Evolutionary conservation across 2,329 filamentous ascomycete genomes (phyloP), one percentile per base, ranked within the genome.

Genomic region (Aspergillus sclerotialis): DNA sequence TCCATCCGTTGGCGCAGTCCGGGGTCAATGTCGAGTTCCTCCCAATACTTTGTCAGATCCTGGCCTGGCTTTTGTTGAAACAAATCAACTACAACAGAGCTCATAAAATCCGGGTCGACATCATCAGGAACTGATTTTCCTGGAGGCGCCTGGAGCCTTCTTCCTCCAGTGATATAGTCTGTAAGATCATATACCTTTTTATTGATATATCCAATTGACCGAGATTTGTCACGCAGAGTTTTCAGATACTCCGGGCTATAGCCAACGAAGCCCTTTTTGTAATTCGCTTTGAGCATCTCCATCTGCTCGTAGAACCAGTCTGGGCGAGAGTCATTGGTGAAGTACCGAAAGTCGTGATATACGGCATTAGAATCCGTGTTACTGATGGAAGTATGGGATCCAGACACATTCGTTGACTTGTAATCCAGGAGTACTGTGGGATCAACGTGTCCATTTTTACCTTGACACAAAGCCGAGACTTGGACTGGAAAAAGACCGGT

Each of bases 291-390:
- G 34, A 98, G 67, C 58, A 80, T 78, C 19, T 80, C 72, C 75
- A 95, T 87, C 58, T 89, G 80, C 64, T 98, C 86, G 37, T 74
- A 82, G 65, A 90, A 96, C 92, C 92, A 98, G 55, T 94, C 87
- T 2, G 82, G 79, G 8, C 89, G 81, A 32, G 75, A 82, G 55
- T 94, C 85, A 45, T 88, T 86, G 21, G 76, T 86, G 54, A 77
- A 88, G 54, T 75, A 79, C 39, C 92, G 80, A 76, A 98, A 98
- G 58, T 98, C 92, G 54, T 98, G 92, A 57, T 93, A 98, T 42
- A 76, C 68, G 14, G 79, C 69, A 53, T 95, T 94, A 14, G 70
- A 45, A 52, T 96, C 89, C 4, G 73, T 71, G 18, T 63, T 68
- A 51, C 73, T 78, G 56, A 87, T 74, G 15, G 84, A 67, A 14